Evolutionary conservation across 306 rosid genomes (phyloP).

Genomic region (Senna siamea): DNA sequence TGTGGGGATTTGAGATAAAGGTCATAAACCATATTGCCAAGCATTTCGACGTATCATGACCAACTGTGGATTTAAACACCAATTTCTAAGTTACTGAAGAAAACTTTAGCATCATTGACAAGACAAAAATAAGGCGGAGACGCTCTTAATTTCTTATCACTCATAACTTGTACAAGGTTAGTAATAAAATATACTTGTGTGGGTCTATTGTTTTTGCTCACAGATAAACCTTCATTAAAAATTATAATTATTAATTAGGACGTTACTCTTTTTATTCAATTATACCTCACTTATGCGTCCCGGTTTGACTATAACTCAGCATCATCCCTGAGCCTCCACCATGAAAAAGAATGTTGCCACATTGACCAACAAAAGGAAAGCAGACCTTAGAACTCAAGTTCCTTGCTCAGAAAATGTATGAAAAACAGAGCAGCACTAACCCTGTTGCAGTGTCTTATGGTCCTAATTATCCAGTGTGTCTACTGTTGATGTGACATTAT

Average conservation of each 20-base stretch:
- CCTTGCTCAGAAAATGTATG: neutral
- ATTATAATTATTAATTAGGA: too few species aligned
- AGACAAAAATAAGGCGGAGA: neutral
- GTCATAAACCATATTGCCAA: slow-evolving; percentile 3
- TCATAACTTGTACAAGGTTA: neutral
- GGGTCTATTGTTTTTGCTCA: neutral
- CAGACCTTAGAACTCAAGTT: neutral
- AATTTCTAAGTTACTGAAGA: neutral
- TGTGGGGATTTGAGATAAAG: too few species aligned
- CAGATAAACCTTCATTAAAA: neutral
- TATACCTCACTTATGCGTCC: too few species aligned
- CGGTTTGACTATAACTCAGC: too few species aligned
- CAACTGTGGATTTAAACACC: neutral
- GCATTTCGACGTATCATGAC: slow-evolving; percentile 21
- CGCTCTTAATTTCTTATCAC: neutral
- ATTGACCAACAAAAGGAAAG: too few species aligned
- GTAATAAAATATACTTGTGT: neutral
- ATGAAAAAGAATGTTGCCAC: too few species aligned
- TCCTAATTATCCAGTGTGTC: neutral
- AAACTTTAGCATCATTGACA: neutral
- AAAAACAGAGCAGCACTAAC: slow-evolving; percentile 17
- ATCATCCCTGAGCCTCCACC: too few species aligned
- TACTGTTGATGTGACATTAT: neutral
- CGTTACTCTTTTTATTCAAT: too few species aligned
- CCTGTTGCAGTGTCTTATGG: neutral